Conservation (phyloP, 371 early-diverging fungal genomes). For the Syncephalastrum monosporum region DNA sequence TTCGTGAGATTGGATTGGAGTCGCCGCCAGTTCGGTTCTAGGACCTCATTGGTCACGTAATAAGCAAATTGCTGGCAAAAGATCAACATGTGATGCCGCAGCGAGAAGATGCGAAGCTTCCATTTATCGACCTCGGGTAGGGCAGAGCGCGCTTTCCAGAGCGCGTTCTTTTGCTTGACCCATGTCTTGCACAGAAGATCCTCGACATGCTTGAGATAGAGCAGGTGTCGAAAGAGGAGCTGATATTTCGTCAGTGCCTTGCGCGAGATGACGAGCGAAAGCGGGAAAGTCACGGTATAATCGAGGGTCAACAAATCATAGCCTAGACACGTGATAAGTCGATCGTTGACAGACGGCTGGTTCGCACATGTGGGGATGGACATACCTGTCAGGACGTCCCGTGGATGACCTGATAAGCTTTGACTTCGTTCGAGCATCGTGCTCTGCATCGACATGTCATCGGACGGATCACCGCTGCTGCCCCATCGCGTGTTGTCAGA, state of each 20-base stretch:
- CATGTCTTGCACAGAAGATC: slow-evolving; percentile 74
- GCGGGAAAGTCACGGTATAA: slow-evolving; percentile 82
- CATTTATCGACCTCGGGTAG: slow-evolving; percentile 49
- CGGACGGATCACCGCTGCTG: slow-evolving; percentile 4
- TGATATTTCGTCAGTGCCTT: slow-evolving; percentile 88
- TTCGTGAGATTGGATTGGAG: slow-evolving; percentile 63
- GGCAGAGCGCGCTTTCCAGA: slow-evolving; percentile 31
- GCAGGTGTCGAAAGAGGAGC: slow-evolving; percentile 84
- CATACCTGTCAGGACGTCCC: slow-evolving; percentile 26
- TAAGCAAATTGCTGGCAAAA: slow-evolving; percentile 88
- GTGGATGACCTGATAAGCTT: slow-evolving; percentile 18
- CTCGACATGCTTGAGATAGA: slow-evolving; percentile 85
- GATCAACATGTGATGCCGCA: slow-evolving; percentile 79
- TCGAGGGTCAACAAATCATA: slow-evolving; percentile 78
- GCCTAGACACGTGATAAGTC: slow-evolving; percentile 36
- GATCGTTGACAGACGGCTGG: neutral
- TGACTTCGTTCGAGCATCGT: slow-evolving; percentile 25
- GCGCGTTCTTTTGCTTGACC: slow-evolving; percentile 56
- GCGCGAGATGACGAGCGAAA: slow-evolving; percentile 83
- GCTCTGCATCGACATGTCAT: slow-evolving; percentile 7
- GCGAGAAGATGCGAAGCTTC: slow-evolving; percentile 61
- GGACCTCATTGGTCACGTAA: slow-evolving; percentile 83
- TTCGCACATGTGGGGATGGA: neutral
- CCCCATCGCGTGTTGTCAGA: slow-evolving; percentile 10
- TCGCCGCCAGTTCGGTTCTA: slow-evolving; percentile 84